Percentiles rank a stretch among this genome's conserved stretches.
These are phyloP conservation scores for Saraca asoca DNA, from an alignment of 331 rosid genomes.

Conservation along the genomic window DNA sequence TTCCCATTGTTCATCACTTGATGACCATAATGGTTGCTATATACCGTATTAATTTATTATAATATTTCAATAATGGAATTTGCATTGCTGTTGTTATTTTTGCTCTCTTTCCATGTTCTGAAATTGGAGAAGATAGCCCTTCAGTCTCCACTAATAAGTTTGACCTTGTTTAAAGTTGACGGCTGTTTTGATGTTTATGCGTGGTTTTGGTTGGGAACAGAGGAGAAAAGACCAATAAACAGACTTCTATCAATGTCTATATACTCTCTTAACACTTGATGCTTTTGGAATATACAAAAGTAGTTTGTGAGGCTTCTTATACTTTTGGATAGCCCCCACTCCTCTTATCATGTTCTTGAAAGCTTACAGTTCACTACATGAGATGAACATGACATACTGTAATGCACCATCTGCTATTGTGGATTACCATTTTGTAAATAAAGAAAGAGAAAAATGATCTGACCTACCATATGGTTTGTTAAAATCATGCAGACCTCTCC, in stretches of 20 bases:
- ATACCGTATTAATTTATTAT: not conserved
- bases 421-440: no score
- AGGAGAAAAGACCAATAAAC: not conserved
- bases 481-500: no score
- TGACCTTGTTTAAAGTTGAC: not conserved
- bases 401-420: no score
- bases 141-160: not conserved
- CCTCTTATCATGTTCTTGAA: no score
- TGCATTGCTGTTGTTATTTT: not conserved
- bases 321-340: no score
- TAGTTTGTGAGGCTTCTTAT: not conserved
- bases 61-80: not conserved
- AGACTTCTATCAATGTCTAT: not conserved
- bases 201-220: slow-evolving; percentile 1
- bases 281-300: not conserved
- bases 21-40: not conserved
- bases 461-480: no score
- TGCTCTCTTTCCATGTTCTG: not conserved
- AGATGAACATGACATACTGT: no score
- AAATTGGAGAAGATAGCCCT: not conserved
- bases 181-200: not conserved
- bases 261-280: not conserved
- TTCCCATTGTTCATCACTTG: not conserved
- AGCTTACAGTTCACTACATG: no score
- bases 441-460: no score